Evolutionary conservation across 2,329 filamentous ascomycete species (phyloP).

Genomic region (Neonectria coccinea): DNA sequence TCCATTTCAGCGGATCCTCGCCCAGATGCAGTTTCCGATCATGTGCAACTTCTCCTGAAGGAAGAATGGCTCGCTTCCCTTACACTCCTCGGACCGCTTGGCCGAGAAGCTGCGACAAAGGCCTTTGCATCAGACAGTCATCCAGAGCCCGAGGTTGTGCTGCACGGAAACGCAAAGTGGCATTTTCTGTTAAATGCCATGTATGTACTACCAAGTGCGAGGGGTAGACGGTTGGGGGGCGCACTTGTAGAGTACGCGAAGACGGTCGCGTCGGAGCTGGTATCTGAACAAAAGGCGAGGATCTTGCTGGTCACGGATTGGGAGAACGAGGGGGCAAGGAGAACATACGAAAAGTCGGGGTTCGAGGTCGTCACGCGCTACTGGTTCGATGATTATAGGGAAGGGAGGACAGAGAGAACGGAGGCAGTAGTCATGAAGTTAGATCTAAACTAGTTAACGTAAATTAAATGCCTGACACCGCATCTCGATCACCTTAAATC

Average conservation of each 20-base stretch:
- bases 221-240: slow-evolving; percentile 27
- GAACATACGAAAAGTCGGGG: slow-evolving; percentile 33
- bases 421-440: no score
- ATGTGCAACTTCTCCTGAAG: neutral
- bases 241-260: slow-evolving; percentile 26
- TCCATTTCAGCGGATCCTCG: rapidly evolving
- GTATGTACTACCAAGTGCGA: slow-evolving; percentile 26
- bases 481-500: no score
- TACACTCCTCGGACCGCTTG: slow-evolving; percentile 24
- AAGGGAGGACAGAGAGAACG: no score
- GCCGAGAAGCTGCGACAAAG: neutral
- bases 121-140: neutral
- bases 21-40: neutral
- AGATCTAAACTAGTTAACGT: no score
- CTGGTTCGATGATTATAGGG: slow-evolving; percentile 27
- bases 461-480: no score
- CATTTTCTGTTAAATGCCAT: slow-evolving; percentile 31
- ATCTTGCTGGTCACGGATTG: slow-evolving; percentile 27
- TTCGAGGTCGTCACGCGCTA: slow-evolving; percentile 30
- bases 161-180: neutral
- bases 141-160: neutral
- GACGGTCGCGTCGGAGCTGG: neutral
- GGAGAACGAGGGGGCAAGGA: slow-evolving; percentile 17
- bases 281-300: neutral
- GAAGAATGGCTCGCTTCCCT: slow-evolving; percentile 32